These are phyloP conservation scores for Curvularia verruculosa DNA, from an alignment of 2,329 filamentous ascomycete species.

Conservation along the genomic window DNA sequence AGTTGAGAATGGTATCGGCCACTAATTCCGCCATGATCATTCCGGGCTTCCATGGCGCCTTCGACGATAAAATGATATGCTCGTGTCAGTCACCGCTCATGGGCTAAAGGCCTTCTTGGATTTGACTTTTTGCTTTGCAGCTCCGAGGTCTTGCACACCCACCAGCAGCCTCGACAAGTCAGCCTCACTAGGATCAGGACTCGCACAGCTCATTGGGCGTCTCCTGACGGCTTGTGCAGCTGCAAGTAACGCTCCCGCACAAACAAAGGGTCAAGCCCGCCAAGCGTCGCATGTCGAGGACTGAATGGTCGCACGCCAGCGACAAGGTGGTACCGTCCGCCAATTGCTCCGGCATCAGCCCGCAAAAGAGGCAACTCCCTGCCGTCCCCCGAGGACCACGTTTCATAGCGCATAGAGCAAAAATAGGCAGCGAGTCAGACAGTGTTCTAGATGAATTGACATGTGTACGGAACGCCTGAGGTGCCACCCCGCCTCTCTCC, in stretches of 20 bases:
- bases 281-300: slow-evolving; percentile 20
- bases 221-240: slow-evolving; percentile 2
- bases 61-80: slow-evolving; percentile 19
- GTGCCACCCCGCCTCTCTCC: slow-evolving; percentile 14
- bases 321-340: slow-evolving; percentile 22
- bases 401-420: slow-evolving; percentile 23
- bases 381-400: slow-evolving; percentile 15
- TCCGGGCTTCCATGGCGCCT: slow-evolving; percentile 30
- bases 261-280: slow-evolving; percentile 6
- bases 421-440: slow-evolving; percentile 30
- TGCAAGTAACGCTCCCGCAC: slow-evolving; percentile 1
- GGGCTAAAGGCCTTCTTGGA: slow-evolving; percentile 3
- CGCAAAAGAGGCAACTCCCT: slow-evolving; percentile 21
- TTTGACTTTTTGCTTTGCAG: not conserved
- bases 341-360: slow-evolving; percentile 19
- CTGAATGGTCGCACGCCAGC: slow-evolving; percentile 15
- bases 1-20: slow-evolving; percentile 18
- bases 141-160: not conserved
- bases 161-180: slow-evolving; percentile 2
- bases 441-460: slow-evolving; percentile 30
- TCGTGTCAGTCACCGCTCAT: slow-evolving; percentile 25
- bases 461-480: slow-evolving; percentile 15
- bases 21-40: slow-evolving; percentile 18
- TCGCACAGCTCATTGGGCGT: not conserved
- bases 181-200: not conserved